Percentiles rank a stretch among this genome's conserved stretches.
Conservation (phyloP, 305 asterid species). For the Fraxinus xanthoxyloides region DNA sequence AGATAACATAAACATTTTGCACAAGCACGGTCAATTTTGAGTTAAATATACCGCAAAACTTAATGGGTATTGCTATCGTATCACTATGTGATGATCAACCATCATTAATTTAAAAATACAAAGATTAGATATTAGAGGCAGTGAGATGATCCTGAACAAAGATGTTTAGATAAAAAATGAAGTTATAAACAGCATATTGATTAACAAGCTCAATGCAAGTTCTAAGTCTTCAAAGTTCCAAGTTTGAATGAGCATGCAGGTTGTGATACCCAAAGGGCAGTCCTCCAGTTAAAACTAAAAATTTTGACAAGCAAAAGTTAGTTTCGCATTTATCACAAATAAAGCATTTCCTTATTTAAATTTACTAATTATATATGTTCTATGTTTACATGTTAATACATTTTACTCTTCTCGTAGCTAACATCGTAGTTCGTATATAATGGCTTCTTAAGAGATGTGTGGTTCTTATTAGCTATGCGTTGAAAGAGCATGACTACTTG, state of each 20-base stretch:
- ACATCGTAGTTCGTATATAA: neutral
- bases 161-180: constrained; percentile 9
- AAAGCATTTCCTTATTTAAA: neutral
- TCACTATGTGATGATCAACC: neutral
- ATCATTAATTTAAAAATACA: neutral
- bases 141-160: neutral
- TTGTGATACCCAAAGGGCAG: neutral
- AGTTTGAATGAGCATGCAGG: neutral
- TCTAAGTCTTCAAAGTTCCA: constrained; percentile 2
- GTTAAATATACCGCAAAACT: neutral
- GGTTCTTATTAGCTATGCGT: neutral
- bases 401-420: constrained; percentile 14
- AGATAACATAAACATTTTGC: neutral
- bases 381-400: constrained; percentile 1
- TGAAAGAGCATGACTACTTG: neutral
- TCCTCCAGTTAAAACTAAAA: neutral
- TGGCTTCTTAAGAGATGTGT: neutral
- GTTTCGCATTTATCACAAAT: constrained; percentile 1
- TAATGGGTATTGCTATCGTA: neutral
- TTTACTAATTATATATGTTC: neutral
- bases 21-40: neutral
- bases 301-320: constrained; percentile 1
- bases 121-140: constrained; percentile 3
- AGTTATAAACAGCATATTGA: neutral
- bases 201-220: constrained; percentile 2